Percentiles rank a stretch among this genome's conserved stretches.
Conservation (phyloP, 2,329 filamentous ascomycete genomes). For the Hansfordia pulvinata region DNA sequence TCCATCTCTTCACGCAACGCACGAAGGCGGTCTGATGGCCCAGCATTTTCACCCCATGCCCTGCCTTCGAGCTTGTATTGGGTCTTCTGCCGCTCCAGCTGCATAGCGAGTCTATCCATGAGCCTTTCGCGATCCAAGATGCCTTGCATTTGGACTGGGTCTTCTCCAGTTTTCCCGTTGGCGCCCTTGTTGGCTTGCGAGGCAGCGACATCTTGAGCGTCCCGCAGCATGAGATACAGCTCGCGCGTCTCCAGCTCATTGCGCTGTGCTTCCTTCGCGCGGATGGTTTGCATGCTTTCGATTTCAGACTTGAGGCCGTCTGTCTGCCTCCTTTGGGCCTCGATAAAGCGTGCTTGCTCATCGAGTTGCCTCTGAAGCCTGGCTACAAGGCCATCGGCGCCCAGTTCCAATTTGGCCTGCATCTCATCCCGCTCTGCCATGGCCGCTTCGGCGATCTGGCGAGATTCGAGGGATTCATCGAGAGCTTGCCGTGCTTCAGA, state of each 20-base stretch:
- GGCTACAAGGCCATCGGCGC: conserved; percentile 82
- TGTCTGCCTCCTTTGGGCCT: conserved; percentile 73
- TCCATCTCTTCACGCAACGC: conserved; percentile 96
- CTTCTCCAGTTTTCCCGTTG: conserved; percentile 38
- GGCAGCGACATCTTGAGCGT: conserved; percentile 90
- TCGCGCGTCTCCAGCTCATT: conserved; percentile 95
- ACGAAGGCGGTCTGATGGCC: conserved; percentile 82
- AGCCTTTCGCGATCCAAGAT: conserved; percentile 86
- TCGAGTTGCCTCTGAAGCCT: conserved; percentile 92
- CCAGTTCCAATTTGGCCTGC: conserved; percentile 74
- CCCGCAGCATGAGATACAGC: conserved; percentile 93
- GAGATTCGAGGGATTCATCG: conserved; percentile 80
- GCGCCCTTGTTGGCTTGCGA: conserved; percentile 57
- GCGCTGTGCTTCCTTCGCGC: conserved; percentile 81
- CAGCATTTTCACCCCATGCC: conserved; percentile 69
- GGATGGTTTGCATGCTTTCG: conserved; percentile 70
- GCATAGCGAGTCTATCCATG: conserved; percentile 88
- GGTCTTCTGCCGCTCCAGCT: conserved; percentile 92
- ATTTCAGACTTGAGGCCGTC: conserved; percentile 84
- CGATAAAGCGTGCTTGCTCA: conserved; percentile 81
- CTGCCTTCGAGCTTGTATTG: conserved; percentile 94
- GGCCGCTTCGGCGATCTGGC: conserved; percentile 88
- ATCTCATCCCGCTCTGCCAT: conserved; percentile 95
- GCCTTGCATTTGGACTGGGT: conserved; percentile 67
- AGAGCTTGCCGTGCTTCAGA: conserved; percentile 84